Base-by-base conservation (phyloP, 345 rosid genomes). In the Bruguiera parviflora region DNA sequence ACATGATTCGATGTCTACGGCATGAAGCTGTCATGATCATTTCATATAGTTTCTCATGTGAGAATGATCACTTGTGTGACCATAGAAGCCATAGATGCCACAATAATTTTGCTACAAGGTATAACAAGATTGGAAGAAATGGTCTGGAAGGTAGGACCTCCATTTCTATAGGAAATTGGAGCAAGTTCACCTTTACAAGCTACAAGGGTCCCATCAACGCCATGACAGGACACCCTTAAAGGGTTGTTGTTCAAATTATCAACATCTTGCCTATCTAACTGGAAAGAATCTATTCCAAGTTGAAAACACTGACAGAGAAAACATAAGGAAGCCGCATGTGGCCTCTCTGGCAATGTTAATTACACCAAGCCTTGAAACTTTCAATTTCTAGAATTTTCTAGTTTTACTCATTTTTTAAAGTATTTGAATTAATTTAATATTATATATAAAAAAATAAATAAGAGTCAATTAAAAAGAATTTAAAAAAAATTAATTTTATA, bases 1-100 rank as follows among this genome's bases (percentile, higher is more conserved):
- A 39, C 53, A 58, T 58, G 64, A 68, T 68, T 67, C 6, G 8
- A 56, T 66, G 37, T 64, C 66, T 22, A 22, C 21, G 11, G 29
- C 66, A 63, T 39, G 21, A 22, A 63, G 21, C 5, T 63, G 15
- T 37, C 49, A 43, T 37, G 28, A 46, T 61, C 24, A n/a, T 61
- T 39, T 29, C 39, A 11, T 8, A 18, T 9, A 7, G 24, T 6
- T 29, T 61, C 5, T 13, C 37, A 0, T 9, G 25, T 9, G 18
- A 6, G 24, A 10, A 22, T 32, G 8, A 8, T 32, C 24, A 21
- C 18, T 19, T 21, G 11, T 66, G 52, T 10, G 25, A 32, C n/a
- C 16, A 21, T 10, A 1, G 33, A 5, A 53, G 24, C 22, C 15
- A 16, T 29, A 13, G 13, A 66, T 53, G 4, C 20, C 33, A n/a